Base-by-base conservation (phyloP, 805 yeast genomes). In the Metschnikowia dekortorum region DNA sequence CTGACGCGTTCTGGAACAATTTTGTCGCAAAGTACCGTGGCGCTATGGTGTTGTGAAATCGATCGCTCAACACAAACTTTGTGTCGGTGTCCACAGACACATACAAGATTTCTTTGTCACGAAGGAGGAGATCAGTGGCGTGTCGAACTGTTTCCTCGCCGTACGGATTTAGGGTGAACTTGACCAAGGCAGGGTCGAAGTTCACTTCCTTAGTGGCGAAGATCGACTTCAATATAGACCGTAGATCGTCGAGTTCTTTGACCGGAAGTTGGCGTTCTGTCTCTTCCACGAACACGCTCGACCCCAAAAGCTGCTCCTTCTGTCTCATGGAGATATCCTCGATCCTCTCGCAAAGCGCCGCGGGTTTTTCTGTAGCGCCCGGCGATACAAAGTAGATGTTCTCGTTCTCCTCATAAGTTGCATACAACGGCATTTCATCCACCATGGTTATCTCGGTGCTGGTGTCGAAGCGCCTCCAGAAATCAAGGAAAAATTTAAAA, bases 321-420 rank as follows among this genome's bases (percentile, higher is more conserved):
- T 85, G 89, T 48, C 85, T 70, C 85, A 87, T 82, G 1, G 96
- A 84, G 30, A 79, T 74, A 46, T 76, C 79, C 39, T 76, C 82
- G 46, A 74, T 69, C 29, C 79, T 72, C 26, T 80, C 61, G 16
- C 82, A 32, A 61, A 68, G 30, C 65, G 49, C 46, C 48, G 3
- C 11, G 2, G 26, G 9, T 11, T 35, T 22, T 35, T 41, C 51
- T 11, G 31, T 26, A 5, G 53, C 53, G 13, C 56, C 62, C 6
- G 57, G 37, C 16, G 67, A 66, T 1, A 81, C 73, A 0, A 70
- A 68, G 56, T 78, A 81, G 28, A 70, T 75, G 18, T 67, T 64
- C 31, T 65, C 67, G 60, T 85, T 86, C 13, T 76, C 82, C 3
- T 70, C 73, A 56, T 69, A 71, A 39, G 73, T 65, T 1, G 61